These are phyloP conservation scores for Mycena olivaceomarginata DNA, from an alignment of 768 basidiomycete genomes.

Conservation along the genomic window DNA sequence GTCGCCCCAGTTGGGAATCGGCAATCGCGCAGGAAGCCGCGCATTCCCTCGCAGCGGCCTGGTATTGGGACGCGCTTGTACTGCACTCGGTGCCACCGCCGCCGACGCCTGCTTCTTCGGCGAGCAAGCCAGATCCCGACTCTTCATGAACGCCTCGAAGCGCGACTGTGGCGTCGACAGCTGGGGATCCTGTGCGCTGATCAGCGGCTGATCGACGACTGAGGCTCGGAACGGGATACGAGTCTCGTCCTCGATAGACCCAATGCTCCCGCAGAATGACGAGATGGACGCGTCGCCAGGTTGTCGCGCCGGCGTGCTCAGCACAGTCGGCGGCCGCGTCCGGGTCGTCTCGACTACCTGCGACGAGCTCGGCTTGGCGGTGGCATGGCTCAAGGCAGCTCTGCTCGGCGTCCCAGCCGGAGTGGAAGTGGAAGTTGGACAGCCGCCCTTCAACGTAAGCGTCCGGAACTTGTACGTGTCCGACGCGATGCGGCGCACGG, in stretches of 20 bases:
- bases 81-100: not conserved
- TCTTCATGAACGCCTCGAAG: constrained; percentile 40
- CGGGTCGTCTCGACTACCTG: not conserved
- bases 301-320: not conserved
- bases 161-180: constrained; percentile 39
- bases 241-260: constrained; percentile 38
- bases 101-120: constrained; percentile 36
- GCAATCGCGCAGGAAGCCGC: constrained; percentile 34
- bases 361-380: not conserved
- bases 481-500: constrained; percentile 25
- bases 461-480: constrained; percentile 31
- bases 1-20: constrained; percentile 35
- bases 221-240: not conserved
- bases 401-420: not conserved
- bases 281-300: constrained; percentile 8
- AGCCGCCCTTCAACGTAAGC: constrained; percentile 22
- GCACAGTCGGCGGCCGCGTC: not conserved
- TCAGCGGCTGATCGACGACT: not conserved
- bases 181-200: not conserved
- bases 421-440: not conserved
- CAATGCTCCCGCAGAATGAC: constrained; percentile 31
- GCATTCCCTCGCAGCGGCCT: constrained; percentile 39
- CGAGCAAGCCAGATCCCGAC: constrained; percentile 36
- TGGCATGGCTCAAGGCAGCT: not conserved
- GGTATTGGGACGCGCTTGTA: constrained; percentile 10